Conservation (phyloP, 495 filamentous ascomycete species). For the Rhypophila decipiens region DNA sequence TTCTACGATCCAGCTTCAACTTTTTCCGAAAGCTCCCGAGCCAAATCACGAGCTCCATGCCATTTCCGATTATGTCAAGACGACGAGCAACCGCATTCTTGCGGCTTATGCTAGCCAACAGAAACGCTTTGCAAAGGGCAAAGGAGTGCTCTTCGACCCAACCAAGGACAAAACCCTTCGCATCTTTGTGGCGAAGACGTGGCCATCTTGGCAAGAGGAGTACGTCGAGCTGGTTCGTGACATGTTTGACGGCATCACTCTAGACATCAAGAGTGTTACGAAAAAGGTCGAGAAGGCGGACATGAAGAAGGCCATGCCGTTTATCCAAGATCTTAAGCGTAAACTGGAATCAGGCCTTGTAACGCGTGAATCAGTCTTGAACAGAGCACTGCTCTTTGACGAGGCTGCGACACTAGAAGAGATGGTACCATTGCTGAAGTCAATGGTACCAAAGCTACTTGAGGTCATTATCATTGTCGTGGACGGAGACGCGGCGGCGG, state of each 20-base stretch:
- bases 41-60: slow-evolving; percentile 55
- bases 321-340: slow-evolving; percentile 63
- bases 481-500: no score
- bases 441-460: no score
- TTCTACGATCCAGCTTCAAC: slow-evolving; percentile 64
- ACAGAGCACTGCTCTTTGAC: slow-evolving; percentile 77
- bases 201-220: slow-evolving; percentile 77
- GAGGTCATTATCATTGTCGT: no score
- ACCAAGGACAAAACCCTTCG: slow-evolving; percentile 74
- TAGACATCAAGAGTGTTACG: slow-evolving; percentile 70
- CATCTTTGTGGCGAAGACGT: slow-evolving; percentile 67
- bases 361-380: slow-evolving; percentile 59
- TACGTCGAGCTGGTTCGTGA: slow-evolving; percentile 71
- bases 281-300: slow-evolving; percentile 63
- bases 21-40: slow-evolving; percentile 63
- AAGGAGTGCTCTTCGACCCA: slow-evolving; percentile 66
- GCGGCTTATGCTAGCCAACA: slow-evolving; percentile 66
- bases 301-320: slow-evolving; percentile 92
- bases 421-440: no score
- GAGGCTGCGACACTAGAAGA: slow-evolving; percentile 67
- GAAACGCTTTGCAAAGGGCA: slow-evolving; percentile 79
- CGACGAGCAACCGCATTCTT: slow-evolving; percentile 64
- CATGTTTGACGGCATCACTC: slow-evolving; percentile 24
- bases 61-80: slow-evolving; percentile 65
- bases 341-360: no score